Evolutionary conservation across 78 protist genomes (phyloP).

Genomic region (Dictyostelium citrinum): DNA sequence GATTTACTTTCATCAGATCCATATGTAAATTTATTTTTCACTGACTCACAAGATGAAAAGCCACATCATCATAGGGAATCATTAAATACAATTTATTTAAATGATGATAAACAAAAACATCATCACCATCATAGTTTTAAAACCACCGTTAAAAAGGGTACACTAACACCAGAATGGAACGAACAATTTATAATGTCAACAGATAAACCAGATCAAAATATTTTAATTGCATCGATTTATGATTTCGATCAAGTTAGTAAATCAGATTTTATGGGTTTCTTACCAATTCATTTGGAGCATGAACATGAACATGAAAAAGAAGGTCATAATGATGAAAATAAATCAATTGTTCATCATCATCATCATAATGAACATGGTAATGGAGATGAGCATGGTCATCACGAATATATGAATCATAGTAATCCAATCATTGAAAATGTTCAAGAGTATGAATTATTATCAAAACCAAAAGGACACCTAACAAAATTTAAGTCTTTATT

Average conservation of each 20-base stretch:
- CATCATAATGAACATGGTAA: background rate
- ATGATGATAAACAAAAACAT: background rate
- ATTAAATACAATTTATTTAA: background rate
- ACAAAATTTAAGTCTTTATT: background rate
- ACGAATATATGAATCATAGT: background rate
- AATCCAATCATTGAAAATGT: background rate
- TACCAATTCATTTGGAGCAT: background rate
- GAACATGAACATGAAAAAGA: background rate
- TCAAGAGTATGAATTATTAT: background rate
- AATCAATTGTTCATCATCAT: background rate
- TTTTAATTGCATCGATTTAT: background rate
- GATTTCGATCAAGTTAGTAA: conserved; percentile 37
- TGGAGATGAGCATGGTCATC: background rate
- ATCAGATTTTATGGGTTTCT: conserved; percentile 40
- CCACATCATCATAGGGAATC: conserved; percentile 6
- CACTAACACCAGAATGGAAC: conserved; percentile 34
- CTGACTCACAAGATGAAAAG: background rate
- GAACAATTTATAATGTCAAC: conserved; percentile 10
- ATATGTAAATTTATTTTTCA: background rate
- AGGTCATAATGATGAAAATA: background rate
- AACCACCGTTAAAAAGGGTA: conserved; percentile 12
- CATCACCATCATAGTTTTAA: conserved; percentile 16
- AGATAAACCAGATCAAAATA: background rate
- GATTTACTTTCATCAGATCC: conserved; percentile 10
- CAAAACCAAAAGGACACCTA: background rate